phyloP scores from a whole-genome alignment of 805 yeast species.

The Brettanomyces nanus region DNA sequence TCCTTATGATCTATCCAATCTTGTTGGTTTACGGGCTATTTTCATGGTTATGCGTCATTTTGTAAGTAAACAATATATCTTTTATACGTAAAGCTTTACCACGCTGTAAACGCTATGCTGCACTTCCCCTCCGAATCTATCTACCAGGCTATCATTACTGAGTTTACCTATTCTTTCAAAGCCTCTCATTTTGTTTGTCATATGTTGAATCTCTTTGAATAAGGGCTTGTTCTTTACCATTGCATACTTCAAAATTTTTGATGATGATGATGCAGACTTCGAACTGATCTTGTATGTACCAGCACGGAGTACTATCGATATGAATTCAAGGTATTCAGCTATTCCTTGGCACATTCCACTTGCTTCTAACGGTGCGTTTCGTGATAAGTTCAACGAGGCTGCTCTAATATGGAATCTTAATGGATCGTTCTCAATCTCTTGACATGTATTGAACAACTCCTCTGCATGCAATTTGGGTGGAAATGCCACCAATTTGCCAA shows the following conservation, averaged over 20 bases:
- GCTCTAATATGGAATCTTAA: conserved; percentile 39
- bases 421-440: conserved; percentile 39
- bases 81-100: conserved; percentile 11
- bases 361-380: conserved; percentile 10
- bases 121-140: conserved; percentile 11
- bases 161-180: conserved; percentile 3
- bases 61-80: conserved; percentile 12
- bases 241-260: conserved; percentile 15
- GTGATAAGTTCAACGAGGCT: conserved; percentile 13
- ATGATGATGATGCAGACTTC: conserved; percentile 9
- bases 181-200: conserved; percentile 5
- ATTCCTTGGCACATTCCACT: conserved; percentile 10
- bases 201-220: conserved; percentile 4
- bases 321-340: conserved; percentile 9
- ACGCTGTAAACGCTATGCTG: conserved; percentile 1
- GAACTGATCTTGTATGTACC: conserved; percentile 12
- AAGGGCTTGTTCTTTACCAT: conserved; percentile 9
- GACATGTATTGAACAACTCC: conserved; percentile 34
- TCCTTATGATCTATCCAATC: conserved; percentile 47
- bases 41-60: conserved; percentile 47
- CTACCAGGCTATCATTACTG: conserved; percentile 5
- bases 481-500: conserved; percentile 31
- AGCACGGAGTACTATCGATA: conserved; percentile 18
- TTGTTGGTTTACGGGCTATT: conserved; percentile 43
- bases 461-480: conserved; percentile 23